Conservation (phyloP, 2,329 filamentous ascomycete species). For the Cercospora beticola region DNA sequence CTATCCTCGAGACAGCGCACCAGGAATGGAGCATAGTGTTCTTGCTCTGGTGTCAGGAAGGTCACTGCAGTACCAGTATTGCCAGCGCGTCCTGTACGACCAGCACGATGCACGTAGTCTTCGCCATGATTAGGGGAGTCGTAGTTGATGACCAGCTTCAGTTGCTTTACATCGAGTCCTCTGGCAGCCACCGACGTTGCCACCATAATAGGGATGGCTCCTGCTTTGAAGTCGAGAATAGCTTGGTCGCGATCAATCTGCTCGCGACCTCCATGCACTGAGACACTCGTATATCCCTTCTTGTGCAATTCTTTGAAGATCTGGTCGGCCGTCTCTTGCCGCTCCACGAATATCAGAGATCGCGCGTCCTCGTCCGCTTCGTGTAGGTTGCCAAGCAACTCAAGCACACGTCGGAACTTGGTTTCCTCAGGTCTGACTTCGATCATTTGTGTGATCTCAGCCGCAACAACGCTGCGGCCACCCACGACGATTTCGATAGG, state of each 20-base stretch:
- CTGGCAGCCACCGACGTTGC: slow-evolving; percentile 94
- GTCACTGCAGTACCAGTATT: slow-evolving; percentile 95
- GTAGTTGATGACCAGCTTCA: slow-evolving; percentile 95
- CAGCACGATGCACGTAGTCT: slow-evolving; percentile 93
- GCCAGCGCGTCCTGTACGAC: slow-evolving; percentile 89
- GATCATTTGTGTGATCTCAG: slow-evolving; percentile 84
- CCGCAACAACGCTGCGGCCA: slow-evolving; percentile 68
- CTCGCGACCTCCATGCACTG: slow-evolving; percentile 90
- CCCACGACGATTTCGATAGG: slow-evolving; percentile 92
- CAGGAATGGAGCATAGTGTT: slow-evolving; percentile 84
- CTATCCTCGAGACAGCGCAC: slow-evolving; percentile 91
- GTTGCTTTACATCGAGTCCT: slow-evolving; percentile 90
- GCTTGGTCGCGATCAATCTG: slow-evolving; percentile 91
- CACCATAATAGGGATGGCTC: slow-evolving; percentile 83
- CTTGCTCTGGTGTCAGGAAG: slow-evolving; percentile 87
- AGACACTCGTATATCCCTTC: slow-evolving; percentile 88
- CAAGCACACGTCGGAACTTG: slow-evolving; percentile 81
- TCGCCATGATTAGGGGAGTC: slow-evolving; percentile 92
- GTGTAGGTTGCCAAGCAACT: slow-evolving; percentile 84
- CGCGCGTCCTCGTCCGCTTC: slow-evolving; percentile 85
- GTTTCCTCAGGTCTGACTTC: slow-evolving; percentile 78
- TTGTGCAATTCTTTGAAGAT: slow-evolving; percentile 71
- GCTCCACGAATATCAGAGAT: slow-evolving; percentile 63
- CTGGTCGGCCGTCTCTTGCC: slow-evolving; percentile 39
- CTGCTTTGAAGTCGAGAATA: slow-evolving; percentile 90